Base-by-base conservation (phyloP, 352 stramenopile species). In the Globisporangium recalcitrans region DNA sequence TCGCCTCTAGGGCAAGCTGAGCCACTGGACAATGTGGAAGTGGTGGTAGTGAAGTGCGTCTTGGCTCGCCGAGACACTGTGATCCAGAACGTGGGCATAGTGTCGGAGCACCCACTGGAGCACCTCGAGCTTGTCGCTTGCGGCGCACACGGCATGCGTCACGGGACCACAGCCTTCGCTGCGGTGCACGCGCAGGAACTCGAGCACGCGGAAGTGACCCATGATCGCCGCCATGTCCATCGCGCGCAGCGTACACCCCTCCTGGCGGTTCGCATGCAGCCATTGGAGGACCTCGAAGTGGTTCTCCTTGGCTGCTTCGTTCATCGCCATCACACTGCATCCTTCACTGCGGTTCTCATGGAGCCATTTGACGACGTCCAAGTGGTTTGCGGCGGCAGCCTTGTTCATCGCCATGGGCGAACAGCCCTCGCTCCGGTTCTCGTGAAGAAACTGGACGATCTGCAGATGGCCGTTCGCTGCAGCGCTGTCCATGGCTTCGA, bases 291-390 rank as follows among this genome's bases (percentile, higher is more conserved):
- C 27, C 4, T 51, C 55, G 3, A 65, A 8, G 29, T 60, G 56
- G 11, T 44, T 44, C 11, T 38, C 47, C 14, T 14, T 38, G 11
- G 48, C 57, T 1, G 62, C 62, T 2, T 31, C 11, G 27, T 59
- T 52, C 34, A 67, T 63, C 36, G 53, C 59, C 24, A 7, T 16
- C 11, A 9, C 16, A 0, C 27, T 62, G n/a, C 56, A 62, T 2
- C 56, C 56, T 29, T 64, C 58, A 19, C 2, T 51, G 32, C 64
- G 58, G 34, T 67, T 36, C 16, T 47, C 32, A 19, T 70, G 64
- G 13, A 70, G 44, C 34, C 34, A 70, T 31, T 67, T 44, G 4
- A 70, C 64, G 8, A 67, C 32, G 7, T 16, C 27, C 9, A 70
- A n/a, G 40, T 63, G 44, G 19, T 54, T 60, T 27, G 61, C 49